Evolutionary conservation across 768 basidiomycete genomes (phyloP), one percentile per base, ranked within the genome.

Genomic region (Tylopilus subfusipes): DNA sequence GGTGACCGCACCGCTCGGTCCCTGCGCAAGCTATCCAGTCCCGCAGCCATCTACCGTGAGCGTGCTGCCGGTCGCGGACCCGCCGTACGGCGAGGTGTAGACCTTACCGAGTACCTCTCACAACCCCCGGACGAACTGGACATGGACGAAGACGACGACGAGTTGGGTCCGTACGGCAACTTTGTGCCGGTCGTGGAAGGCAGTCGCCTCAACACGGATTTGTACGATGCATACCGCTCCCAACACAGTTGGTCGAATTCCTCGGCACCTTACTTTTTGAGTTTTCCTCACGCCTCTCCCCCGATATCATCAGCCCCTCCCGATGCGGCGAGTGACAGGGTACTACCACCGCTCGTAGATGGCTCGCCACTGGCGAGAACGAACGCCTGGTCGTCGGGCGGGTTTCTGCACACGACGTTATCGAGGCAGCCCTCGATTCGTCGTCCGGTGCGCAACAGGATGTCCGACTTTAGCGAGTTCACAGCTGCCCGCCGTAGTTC

Each of bases 381-480:
- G 31, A 56, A 38, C 14, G 44, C 42, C 6, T 69, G 68, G 69
- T 65, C 69, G 3, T 58, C 70, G 4, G 33, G 51, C 19, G 66
- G 66, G 18, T 57, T 62, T 21, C 13, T 62, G 31, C 69, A 70
- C 33, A 58, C 72, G 11, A 63, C 68, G 7, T 69, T 86, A 18
- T 72, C 76, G 18, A 82, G 87, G 31, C 83, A 85, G 56, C 69
- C 81, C 0, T 82, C 84, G 21, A 74, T 86, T 44, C 85, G 86
- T 25, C 85, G 85, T 22, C 75, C 82, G 2, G 62, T 73, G 30
- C 75, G 78, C 5, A 77, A 78, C 27, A 74, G 86, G 31, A 75
- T 81, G 14, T 75, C 81, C 14, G 87, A 90, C 57, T 89, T 90
- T 67, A 83, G 78, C 63, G 88, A 90, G 25, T 89, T 86, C 57